Evolutionary conservation across 768 basidiomycete species (phyloP).

Genomic region (Lactarius trivialis): DNA sequence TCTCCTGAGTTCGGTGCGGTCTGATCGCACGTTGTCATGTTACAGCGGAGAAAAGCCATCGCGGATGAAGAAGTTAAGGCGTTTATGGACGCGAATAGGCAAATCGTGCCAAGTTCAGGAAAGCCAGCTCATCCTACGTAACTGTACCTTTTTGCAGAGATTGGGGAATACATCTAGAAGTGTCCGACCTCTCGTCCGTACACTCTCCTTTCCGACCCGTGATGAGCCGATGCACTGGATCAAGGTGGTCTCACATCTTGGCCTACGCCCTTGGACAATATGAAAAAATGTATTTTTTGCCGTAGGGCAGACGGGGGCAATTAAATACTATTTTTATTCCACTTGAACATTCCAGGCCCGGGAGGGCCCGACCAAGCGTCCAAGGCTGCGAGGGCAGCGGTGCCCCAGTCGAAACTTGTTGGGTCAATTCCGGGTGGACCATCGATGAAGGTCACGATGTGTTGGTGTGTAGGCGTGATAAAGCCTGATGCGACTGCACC

Average conservation of each 20-base stretch:
- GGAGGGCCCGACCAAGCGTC: slow-evolving; percentile 46
- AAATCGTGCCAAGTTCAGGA: slow-evolving; percentile 56
- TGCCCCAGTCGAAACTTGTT: slow-evolving; percentile 70
- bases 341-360: slow-evolving; percentile 9
- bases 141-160: background rate
- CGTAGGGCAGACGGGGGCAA: background rate
- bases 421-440: slow-evolving; percentile 54
- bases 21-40: slow-evolving; percentile 11
- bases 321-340: background rate
- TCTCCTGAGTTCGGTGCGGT: background rate
- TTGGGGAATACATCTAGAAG: background rate
- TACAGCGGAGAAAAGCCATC: slow-evolving; percentile 69
- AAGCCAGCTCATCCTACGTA: slow-evolving; percentile 27
- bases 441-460: slow-evolving; percentile 69
- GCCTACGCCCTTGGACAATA: background rate
- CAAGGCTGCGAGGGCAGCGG: slow-evolving; percentile 56
- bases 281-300: background rate
- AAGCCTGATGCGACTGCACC: slow-evolving; percentile 65
- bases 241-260: background rate
- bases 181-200: background rate
- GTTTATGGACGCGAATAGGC: slow-evolving; percentile 78
- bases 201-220: background rate
- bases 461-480: slow-evolving; percentile 55
- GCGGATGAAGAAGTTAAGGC: slow-evolving; percentile 66
- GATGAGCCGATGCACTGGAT: background rate